Conservation (phyloP, 495 filamentous ascomycete species). For the Penicillium malachiteum region DNA sequence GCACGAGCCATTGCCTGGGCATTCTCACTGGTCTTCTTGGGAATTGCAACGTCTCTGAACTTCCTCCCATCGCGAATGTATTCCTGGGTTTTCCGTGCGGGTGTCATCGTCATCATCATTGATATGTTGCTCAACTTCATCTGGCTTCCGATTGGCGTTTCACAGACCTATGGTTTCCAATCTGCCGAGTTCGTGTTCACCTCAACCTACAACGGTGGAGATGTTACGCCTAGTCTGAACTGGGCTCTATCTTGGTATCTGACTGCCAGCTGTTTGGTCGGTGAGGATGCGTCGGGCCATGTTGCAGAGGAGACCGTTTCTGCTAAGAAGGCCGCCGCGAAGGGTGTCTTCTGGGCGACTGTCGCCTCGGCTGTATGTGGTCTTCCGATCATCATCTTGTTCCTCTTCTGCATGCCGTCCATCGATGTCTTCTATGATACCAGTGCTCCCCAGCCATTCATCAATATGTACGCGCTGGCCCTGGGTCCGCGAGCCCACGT, state of each 20-base stretch:
- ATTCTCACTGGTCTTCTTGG: slow-evolving; percentile 33
- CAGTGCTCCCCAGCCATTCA: slow-evolving; percentile 37
- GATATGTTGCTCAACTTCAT: slow-evolving; percentile 40
- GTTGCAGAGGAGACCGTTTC: slow-evolving; percentile 38
- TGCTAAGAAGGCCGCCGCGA: slow-evolving; percentile 37
- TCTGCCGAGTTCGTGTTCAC: slow-evolving; percentile 36
- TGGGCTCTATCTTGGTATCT: slow-evolving; percentile 39
- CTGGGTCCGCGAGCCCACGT: slow-evolving; percentile 37
- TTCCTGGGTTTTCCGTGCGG: slow-evolving; percentile 35
- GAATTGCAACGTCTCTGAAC: slow-evolving; percentile 31
- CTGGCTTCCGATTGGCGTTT: slow-evolving; percentile 36
- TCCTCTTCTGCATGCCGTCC: slow-evolving; percentile 37
- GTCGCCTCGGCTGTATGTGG: slow-evolving; percentile 35
- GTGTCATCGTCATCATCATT: slow-evolving; percentile 33
- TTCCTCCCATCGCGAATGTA: slow-evolving; percentile 34
- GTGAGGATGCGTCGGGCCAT: slow-evolving; percentile 37
- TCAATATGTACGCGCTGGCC: slow-evolving; percentile 36
- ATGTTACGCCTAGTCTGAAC: slow-evolving; percentile 28
- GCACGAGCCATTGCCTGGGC: slow-evolving; percentile 34
- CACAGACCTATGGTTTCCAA: slow-evolving; percentile 35
- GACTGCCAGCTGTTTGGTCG: slow-evolving; percentile 32
- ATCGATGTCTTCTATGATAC: slow-evolving; percentile 33
- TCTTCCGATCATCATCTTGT: slow-evolving; percentile 37
- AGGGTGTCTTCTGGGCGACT: slow-evolving; percentile 38
- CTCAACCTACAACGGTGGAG: slow-evolving; percentile 34